These are phyloP conservation scores for Lachnellula arida DNA, from an alignment of 2,329 filamentous ascomycete species.

Conservation along the genomic window DNA sequence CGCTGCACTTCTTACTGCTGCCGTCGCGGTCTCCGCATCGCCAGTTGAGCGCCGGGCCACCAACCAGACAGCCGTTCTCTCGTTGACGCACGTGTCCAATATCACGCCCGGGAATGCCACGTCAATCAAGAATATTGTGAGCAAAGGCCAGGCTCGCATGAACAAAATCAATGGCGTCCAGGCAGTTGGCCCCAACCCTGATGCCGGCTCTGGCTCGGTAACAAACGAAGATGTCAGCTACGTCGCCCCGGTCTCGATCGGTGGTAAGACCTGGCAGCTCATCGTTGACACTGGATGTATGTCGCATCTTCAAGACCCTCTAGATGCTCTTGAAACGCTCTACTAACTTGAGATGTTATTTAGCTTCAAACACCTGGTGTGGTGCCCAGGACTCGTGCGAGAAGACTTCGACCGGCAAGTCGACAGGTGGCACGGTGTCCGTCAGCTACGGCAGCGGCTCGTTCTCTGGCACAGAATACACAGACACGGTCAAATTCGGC, in stretches of 20 bases:
- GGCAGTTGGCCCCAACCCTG: not conserved
- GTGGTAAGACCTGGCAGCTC: constrained; percentile 24
- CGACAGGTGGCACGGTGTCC: constrained; percentile 22
- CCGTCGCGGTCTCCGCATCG: constrained; percentile 23
- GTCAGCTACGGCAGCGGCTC: constrained; percentile 28
- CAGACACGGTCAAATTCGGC: constrained; percentile 30
- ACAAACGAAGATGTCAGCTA: constrained; percentile 29
- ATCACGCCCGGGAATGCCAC: constrained; percentile 19
- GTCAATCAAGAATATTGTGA: constrained; percentile 24
- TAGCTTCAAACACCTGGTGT: constrained; percentile 28
- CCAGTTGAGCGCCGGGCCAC: constrained; percentile 21
- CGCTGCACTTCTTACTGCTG: constrained; percentile 21
- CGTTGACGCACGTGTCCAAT: constrained; percentile 24
- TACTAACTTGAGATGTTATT: constrained; percentile 6
- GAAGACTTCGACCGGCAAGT: constrained; percentile 19
- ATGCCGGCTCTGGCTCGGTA: constrained; percentile 22
- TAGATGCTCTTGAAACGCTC: not conserved
- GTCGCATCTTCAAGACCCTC: not conserved
- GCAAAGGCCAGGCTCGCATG: constrained; percentile 24
- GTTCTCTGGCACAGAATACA: constrained; percentile 28
- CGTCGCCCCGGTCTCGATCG: constrained; percentile 26
- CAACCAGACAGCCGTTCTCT: constrained; percentile 18
- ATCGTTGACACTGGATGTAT: constrained; percentile 31
- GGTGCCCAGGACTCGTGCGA: constrained; percentile 13
- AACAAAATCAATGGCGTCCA: constrained; percentile 21